Conservation (phyloP, 2,329 filamentous ascomycete genomes). For the Penicillium griseofulvum region DNA sequence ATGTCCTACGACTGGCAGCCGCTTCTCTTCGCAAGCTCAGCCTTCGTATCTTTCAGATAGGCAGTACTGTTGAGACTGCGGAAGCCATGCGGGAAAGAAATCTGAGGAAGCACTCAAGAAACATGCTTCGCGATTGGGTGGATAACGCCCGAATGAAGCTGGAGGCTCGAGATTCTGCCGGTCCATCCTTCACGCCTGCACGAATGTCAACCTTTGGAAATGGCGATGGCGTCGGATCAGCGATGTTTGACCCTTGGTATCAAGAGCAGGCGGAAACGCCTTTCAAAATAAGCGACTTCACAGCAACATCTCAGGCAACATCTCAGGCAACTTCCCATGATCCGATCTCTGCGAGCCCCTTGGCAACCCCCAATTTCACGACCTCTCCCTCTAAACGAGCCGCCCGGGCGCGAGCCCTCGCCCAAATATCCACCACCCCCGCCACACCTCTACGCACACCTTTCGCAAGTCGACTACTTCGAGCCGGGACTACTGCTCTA, state of each 20-base stretch:
- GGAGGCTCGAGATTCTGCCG: conserved; percentile 31
- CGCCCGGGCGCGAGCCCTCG: conserved; percentile 42
- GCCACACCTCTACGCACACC: conserved; percentile 45
- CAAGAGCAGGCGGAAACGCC: conserved; percentile 32
- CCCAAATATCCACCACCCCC: conserved; percentile 46
- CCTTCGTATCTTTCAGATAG: conserved; percentile 56
- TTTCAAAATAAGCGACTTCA: conserved; percentile 39
- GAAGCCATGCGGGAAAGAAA: conserved; percentile 54
- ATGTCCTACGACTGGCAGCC: conserved; percentile 47
- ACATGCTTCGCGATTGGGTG: conserved; percentile 57
- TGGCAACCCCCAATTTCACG: conserved; percentile 44
- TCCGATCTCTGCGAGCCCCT: conserved; percentile 34
- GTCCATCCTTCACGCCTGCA: conserved; percentile 29
- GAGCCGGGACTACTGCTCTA: conserved; percentile 23
- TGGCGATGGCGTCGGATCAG: conserved; percentile 20
- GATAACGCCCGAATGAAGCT: conserved; percentile 41
- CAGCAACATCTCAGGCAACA: conserved; percentile 17
- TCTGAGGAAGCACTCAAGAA: conserved; percentile 54
- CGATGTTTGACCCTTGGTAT: conserved; percentile 38
- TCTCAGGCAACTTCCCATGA: conserved; percentile 25
- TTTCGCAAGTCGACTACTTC: conserved; percentile 42
- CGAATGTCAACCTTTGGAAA: conserved; percentile 22
- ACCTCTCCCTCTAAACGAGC: conserved; percentile 48
- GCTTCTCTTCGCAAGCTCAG: conserved; percentile 56
- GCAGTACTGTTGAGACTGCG: conserved; percentile 52